These are phyloP conservation scores for Rhynchosporium graminicola DNA, from an alignment of 2,329 filamentous ascomycete species.

Conservation along the genomic window DNA sequence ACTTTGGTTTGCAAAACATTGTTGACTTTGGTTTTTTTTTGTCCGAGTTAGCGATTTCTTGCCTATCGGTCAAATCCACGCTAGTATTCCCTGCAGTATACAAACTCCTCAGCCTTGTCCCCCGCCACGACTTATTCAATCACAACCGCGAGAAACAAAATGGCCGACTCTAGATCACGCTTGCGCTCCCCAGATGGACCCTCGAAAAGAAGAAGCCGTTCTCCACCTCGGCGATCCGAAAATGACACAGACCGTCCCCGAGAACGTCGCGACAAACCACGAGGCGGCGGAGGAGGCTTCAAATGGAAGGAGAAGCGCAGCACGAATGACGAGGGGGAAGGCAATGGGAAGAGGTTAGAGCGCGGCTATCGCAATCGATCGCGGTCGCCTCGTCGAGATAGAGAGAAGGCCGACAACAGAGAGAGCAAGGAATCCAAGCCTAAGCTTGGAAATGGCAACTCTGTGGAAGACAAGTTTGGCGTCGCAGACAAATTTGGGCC, in stretches of 20 bases:
- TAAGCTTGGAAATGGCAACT: slow-evolving; percentile 18
- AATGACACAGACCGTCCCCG: slow-evolving; percentile 38
- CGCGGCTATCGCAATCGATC: slow-evolving; percentile 53
- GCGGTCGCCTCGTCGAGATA: slow-evolving; percentile 41
- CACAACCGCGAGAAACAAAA: slow-evolving; percentile 39
- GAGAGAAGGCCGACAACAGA: slow-evolving; percentile 25
- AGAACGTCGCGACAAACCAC: slow-evolving; percentile 32
- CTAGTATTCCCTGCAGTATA: neutral
- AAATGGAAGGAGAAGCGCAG: slow-evolving; percentile 59
- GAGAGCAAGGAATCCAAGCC: slow-evolving; percentile 6
- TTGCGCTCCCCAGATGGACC: slow-evolving; percentile 34
- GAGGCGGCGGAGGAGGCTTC: slow-evolving; percentile 48
- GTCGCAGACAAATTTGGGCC: slow-evolving; percentile 39
- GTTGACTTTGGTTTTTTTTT: neutral
- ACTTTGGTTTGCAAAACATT: neutral
- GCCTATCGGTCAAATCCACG: neutral
- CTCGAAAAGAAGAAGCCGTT: slow-evolving; percentile 45
- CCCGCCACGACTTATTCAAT: neutral
- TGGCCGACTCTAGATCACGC: slow-evolving; percentile 32
- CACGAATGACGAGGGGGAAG: slow-evolving; percentile 45
- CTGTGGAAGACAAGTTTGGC: slow-evolving; percentile 38
- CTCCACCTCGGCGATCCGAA: slow-evolving; percentile 46
- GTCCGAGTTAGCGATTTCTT: neutral
- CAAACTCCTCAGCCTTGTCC: slow-evolving; percentile 11
- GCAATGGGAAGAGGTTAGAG: slow-evolving; percentile 51